Base-by-base conservation (phyloP, 2,329 filamentous ascomycete genomes). In the Fusarium albidum region DNA sequence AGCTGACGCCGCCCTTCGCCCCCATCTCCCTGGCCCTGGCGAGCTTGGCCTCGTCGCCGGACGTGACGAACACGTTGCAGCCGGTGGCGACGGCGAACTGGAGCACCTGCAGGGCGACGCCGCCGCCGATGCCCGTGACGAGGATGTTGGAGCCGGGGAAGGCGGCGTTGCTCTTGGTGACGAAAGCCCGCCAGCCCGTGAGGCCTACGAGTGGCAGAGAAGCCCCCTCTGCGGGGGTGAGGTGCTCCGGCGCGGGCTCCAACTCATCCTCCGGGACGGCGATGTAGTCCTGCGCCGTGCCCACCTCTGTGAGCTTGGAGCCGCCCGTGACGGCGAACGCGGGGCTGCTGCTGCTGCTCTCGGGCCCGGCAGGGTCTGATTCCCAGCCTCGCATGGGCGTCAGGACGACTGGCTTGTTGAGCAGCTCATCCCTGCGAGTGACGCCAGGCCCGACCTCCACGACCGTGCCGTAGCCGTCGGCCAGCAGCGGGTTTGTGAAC, bases 71-170 rank as follows among this genome's bases (percentile, higher is more conserved):
- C n/a, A 94, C 89, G 70, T 87, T 85, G 65, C 88, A 85, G 31
- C 92, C 90, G 61, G 85, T 76, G 9, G 85, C 91, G 11, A 88
- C 85, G 10, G 85, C 92, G 74, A 96, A 96, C 71, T 91, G 82
- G 64, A 97, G 77, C 6, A 84, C 89, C 78, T 91, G 88, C 49
- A 97, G 77, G 28, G 94, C 94, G 1, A 97, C 94, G 35, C 94
- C 94, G 29, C 94, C 94, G 1, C 94, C 94, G 72, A 98, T 96
- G 0, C 94, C 94, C 5, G 94, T 97, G 34, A 98, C 76, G 27
- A 98, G 77, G 5, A 98, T 80, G 68, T 96, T 96, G 56, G 83
- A 77, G 3, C 91, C 91, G 1, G 75, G 73, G 51, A 78, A 75
- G 7, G 83, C 82, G 61, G 87, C 85, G 6, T 81, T 83, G 41